phyloP scores from a whole-genome alignment of 306 rosid species.

The apple (Malus domestica) region DNA sequence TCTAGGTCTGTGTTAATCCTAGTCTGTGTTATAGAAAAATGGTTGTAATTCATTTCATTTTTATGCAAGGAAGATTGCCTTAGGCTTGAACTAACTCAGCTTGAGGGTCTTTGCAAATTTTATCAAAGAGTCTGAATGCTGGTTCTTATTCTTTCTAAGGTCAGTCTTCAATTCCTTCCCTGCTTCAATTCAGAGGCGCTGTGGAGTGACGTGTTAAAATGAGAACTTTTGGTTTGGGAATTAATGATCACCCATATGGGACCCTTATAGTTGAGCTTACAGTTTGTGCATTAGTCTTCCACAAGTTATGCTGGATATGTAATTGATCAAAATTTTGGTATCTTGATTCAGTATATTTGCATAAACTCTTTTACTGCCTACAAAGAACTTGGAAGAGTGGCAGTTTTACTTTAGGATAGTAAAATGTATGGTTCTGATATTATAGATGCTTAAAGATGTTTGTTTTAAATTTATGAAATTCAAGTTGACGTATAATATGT shows the following conservation, averaged over 20 bases:
- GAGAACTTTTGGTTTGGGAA: background rate
- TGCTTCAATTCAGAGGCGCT: background rate
- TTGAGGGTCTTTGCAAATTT: slow-evolving; percentile 1
- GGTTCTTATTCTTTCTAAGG: background rate
- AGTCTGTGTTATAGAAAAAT: background rate
- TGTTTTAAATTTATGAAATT: background rate
- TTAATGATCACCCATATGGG: background rate
- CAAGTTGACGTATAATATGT: background rate
- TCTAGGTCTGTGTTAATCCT: background rate
- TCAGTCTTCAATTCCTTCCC: background rate
- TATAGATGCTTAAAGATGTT: background rate
- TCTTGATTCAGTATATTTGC: background rate
- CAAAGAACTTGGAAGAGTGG: background rate
- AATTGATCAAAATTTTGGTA: background rate
- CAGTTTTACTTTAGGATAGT: background rate
- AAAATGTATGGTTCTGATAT: background rate
- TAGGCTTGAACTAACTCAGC: background rate
- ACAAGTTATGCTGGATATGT: background rate
- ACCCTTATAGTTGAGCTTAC: background rate
- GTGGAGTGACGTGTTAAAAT: background rate
- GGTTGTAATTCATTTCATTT: background rate
- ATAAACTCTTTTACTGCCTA: background rate
- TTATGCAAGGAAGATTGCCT: background rate
- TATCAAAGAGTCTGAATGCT: background rate
- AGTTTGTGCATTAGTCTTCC: background rate